These are phyloP conservation scores for Blyttiomyces sp. DNA, from an alignment of 371 early-diverging fungal species.

Conservation along the genomic window DNA sequence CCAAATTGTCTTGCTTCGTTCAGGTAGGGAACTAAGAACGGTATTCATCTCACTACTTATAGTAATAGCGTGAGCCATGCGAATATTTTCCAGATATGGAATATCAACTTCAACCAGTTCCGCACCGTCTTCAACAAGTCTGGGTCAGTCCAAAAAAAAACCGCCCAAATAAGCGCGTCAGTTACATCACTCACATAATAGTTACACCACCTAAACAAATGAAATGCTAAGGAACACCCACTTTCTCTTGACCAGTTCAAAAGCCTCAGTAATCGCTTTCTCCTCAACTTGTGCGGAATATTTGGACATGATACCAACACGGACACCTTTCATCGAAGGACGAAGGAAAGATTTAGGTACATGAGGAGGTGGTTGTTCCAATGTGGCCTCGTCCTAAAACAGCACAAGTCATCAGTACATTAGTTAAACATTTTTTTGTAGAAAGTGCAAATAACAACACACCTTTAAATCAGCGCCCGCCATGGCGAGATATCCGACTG, in stretches of 20 bases:
- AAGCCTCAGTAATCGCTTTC: slow-evolving; percentile 42
- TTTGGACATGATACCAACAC: slow-evolving; percentile 48
- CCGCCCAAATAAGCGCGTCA: neutral
- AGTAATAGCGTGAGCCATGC: slow-evolving; percentile 61
- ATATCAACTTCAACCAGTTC: slow-evolving; percentile 59
- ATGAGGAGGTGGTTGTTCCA: slow-evolving; percentile 30
- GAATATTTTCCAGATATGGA: slow-evolving; percentile 56
- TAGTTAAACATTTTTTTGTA: too few relatives aligned
- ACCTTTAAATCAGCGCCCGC: slow-evolving; percentile 60
- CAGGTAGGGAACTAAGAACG: neutral
- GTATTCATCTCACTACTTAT: slow-evolving; percentile 60
- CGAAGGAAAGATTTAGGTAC: slow-evolving; percentile 4
- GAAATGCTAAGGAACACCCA: neutral
- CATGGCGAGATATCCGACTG: slow-evolving; percentile 58
- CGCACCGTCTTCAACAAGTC: slow-evolving; percentile 50
- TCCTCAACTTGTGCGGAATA: slow-evolving; percentile 15
- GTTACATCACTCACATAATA: neutral
- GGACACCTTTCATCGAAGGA: slow-evolving; percentile 39
- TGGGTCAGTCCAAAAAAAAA: slow-evolving; percentile 4
- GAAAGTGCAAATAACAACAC: too few relatives aligned
- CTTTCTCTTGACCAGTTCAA: slow-evolving; percentile 3
- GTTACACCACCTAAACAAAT: neutral
- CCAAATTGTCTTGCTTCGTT: slow-evolving; percentile 29
- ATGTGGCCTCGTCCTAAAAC: too few relatives aligned
- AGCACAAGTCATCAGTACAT: too few relatives aligned